Evolutionary conservation across 176 grass and related monocot species (phyloP).

Genomic region (Pontederia paniculata): DNA sequence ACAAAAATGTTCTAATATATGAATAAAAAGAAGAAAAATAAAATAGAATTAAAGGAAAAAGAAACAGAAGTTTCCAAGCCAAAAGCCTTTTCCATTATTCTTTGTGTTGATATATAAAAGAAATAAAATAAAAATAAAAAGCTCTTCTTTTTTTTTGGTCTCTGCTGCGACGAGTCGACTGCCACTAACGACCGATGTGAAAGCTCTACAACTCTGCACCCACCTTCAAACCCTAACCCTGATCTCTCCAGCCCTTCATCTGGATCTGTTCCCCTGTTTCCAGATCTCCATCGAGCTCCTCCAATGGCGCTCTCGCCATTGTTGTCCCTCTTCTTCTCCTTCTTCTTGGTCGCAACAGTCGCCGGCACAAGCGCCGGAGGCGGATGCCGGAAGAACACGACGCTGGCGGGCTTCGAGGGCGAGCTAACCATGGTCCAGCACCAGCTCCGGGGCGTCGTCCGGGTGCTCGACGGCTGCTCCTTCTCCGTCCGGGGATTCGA

Average conservation of each 20-base stretch:
- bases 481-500: conserved; percentile 65
- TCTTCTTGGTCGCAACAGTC: conserved; percentile 12
- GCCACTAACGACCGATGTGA: too few relatives aligned
- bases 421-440: conserved; percentile 84
- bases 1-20: too few relatives aligned
- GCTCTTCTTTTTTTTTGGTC: too few relatives aligned
- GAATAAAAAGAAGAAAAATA: too few relatives aligned
- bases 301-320: conserved; percentile 24
- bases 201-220: too few relatives aligned
- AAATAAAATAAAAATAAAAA: too few relatives aligned
- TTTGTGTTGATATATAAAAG: too few relatives aligned
- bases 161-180: too few relatives aligned
- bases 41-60: too few relatives aligned
- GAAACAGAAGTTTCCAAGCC: too few relatives aligned
- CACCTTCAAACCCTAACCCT: not conserved
- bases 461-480: conserved; percentile 71
- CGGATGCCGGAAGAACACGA: conserved; percentile 43
- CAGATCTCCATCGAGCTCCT: conserved; percentile 6
- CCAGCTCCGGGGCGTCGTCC: conserved; percentile 71
- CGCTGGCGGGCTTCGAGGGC: conserved; percentile 34
- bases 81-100: too few relatives aligned
- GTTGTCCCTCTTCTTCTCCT: conserved; percentile 16
- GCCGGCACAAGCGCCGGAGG: not conserved
- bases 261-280: too few relatives aligned
- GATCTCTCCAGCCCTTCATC: not conserved